Evolutionary conservation across 352 stramenopile species (phyloP), one percentile per base, ranked within the genome.

Genomic region (Globisporangium recalcitrans): DNA sequence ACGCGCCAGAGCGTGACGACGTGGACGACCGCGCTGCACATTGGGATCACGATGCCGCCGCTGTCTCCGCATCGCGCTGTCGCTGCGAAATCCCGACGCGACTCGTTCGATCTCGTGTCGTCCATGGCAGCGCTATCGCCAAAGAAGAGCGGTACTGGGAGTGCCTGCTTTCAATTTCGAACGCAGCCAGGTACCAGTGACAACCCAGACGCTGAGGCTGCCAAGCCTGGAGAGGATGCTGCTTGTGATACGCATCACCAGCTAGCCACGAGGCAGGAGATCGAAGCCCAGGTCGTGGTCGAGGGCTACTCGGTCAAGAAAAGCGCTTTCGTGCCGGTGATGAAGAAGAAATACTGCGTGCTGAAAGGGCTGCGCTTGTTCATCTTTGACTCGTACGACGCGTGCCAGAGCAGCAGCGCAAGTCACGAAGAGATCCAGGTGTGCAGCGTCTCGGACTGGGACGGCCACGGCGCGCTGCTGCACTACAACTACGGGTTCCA

Each of bases 401-500:
- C 62, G 13, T 80, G 72, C 60, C 24, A 74, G 16, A 60, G 32
- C 16, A 38, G 70, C 2, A 62, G 68, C 24, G 46, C 51, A 14
- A 48, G 3, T 1, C 48, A 63, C 29, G 68, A 69, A 1, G 58
- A 74, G 11, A 68, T 80, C 29, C 60, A 74, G 2, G 61, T 82
- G 21, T 77, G 66, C 29, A 66, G 72, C 8, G 71, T 89, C 10
- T 82, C 71, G 0, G 78, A 83, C 8, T 91, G 80, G 80, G 78
- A 93, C 31, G 84, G 82, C 22, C 72, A 87, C 44, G 71, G 74
- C 9, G 60, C 77, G 13, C 49, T 91, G 32, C 66, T 91, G 54
- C 78, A 87, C 52, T 93, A 93, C 68, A 70, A 83, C 19, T 73
- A 93, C 59, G 78, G 76, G 1, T 93, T 93, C 36, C 63, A 87